phyloP scores from a whole-genome alignment of 345 rosid species.

The Citrus inodora region DNA sequence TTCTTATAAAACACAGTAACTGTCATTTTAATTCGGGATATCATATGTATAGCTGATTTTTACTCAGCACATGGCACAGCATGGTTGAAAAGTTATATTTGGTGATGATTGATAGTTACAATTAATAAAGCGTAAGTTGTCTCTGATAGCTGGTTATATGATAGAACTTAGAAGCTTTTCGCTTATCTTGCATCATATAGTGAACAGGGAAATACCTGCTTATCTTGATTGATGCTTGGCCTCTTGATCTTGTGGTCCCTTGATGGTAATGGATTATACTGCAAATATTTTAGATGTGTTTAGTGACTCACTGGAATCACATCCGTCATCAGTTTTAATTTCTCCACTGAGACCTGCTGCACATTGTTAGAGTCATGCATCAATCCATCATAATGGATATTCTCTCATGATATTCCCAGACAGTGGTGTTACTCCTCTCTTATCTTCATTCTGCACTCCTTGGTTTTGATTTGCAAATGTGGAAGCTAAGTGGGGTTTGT shows the following conservation, averaged over 20 bases:
- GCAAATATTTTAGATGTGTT: not conserved
- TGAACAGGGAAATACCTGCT: not conserved
- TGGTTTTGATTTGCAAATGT: not conserved
- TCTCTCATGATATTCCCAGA: slow-evolving; percentile 9
- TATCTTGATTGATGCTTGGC: not conserved
- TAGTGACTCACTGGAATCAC: not conserved
- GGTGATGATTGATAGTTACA: not conserved
- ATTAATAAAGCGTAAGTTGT: not conserved
- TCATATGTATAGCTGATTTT: too few relatives aligned
- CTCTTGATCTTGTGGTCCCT: slow-evolving; percentile 5
- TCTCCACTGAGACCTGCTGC: not conserved
- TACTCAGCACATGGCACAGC: not conserved
- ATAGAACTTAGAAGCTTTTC: not conserved
- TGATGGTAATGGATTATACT: not conserved
- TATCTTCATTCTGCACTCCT: not conserved
- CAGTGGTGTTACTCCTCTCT: not conserved
- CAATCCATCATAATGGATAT: slow-evolving; percentile 9
- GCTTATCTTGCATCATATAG: not conserved
- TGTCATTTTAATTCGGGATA: not conserved
- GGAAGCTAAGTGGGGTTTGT: not conserved
- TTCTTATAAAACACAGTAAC: not conserved
- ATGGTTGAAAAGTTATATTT: not conserved
- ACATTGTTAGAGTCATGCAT: not conserved
- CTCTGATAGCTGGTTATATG: not conserved
- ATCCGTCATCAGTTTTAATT: not conserved